Evolutionary conservation across 2,329 filamentous ascomycete species (phyloP), one percentile per base, ranked within the genome.

Genomic region (Elsinoe arachidis): DNA sequence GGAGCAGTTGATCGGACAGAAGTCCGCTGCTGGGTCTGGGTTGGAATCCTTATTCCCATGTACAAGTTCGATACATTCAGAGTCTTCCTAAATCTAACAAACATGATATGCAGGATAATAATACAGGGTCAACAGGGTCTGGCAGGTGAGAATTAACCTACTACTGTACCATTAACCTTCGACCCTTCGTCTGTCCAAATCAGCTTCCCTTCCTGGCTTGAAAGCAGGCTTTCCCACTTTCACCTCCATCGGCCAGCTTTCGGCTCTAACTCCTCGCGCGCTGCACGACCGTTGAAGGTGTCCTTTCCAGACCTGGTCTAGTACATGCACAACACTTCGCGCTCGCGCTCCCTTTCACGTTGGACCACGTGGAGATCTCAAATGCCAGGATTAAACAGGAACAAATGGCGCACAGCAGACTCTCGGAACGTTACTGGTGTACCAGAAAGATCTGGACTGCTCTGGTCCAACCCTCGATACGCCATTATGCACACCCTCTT

Each of bases 371-470:
- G 44, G 44, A 17, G 17, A 49, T 49, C 30, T 49, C 23, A 33
- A 35, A 49, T 34, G 23, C 23, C 17, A n/a, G 10, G 10, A 11
- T 12, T 14, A n/a, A n/a, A 23, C 15, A 44, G 41, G 19, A 12
- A 44, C 14, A 21, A 34, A 23, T n/a, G 26, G 44, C 44, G 23
- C 4, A 12, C 23, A 23, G 2, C 44, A 26, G 23, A 15, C 30
- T 35, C 46, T 51, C 46, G 26, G 46, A 35, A 35, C 46, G 46
- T 51, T 51, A 19, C 23, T 51, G 46, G 19, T 14, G 46, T 35
- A 51, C 46, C 46, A 35, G 10, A 15, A 30, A 19, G 6, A 51
- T 35, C 46, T 51, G 30, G 46, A 35, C 33, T 17, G 46, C 34
- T 30, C 14, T 23, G 23, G 10, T 15, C 26, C 26, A 19, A 35